These are phyloP conservation scores for Lactarius sp. DNA, from an alignment of 768 basidiomycete genomes.

Conservation along the genomic window DNA sequence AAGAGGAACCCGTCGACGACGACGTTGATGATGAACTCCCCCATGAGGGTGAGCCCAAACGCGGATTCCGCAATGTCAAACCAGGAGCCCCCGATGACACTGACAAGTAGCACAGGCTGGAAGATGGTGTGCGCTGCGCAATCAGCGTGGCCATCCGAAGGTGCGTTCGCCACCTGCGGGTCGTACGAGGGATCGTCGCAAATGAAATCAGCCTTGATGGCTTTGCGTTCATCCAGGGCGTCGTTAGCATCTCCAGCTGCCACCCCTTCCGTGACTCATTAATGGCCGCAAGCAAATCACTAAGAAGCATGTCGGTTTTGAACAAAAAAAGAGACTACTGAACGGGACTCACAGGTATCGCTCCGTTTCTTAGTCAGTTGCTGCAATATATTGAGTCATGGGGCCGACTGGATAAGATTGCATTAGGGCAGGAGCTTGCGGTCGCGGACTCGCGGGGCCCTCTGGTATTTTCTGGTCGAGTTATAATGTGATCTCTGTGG, in stretches of 20 bases:
- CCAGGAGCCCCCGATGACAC: no score
- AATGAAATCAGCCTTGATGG: no score
- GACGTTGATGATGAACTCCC: no score
- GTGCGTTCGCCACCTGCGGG: no score
- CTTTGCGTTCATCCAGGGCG: slow-evolving; percentile 33
- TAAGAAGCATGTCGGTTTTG: not conserved
- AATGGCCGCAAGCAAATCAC: no score
- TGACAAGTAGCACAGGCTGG: no score
- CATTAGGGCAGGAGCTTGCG: not conserved
- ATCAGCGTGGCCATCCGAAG: slow-evolving; percentile 41
- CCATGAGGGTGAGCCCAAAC: no score
- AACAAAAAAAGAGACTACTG: not conserved
- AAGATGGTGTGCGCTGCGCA: slow-evolving; percentile 55
- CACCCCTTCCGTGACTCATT: slow-evolving; percentile 15
- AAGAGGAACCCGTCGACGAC: no score
- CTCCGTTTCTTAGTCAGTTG: slow-evolving; percentile 57
- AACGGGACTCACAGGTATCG: slow-evolving; percentile 55
- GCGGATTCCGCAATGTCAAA: no score
- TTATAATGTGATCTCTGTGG: not conserved
- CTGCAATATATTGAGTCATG: no score
- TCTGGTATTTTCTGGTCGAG: not conserved
- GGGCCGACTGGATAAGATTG: not conserved
- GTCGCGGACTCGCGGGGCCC: not conserved
- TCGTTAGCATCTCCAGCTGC: slow-evolving; percentile 55
- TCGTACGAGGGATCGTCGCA: no score